Conservation (phyloP, 148 eudicot genomes). For the Salicornia ramosissima region DNA sequence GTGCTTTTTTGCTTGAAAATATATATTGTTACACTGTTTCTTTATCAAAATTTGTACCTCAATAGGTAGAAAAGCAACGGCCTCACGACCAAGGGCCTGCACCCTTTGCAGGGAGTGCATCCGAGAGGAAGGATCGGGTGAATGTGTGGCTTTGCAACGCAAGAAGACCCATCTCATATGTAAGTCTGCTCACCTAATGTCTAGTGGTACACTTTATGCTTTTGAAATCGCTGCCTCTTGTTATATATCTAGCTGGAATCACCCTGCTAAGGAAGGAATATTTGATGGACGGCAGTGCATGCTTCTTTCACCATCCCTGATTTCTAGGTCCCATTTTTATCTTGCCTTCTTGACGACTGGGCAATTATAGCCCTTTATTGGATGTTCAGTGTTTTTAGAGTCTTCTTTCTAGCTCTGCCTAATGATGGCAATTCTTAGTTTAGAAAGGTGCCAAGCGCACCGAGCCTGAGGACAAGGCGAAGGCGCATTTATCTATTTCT, state of each 20-base stretch:
- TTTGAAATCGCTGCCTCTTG: background rate
- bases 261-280: no score
- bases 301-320: no score
- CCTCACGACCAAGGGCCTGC: conserved; percentile 66
- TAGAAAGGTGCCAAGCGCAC: no score
- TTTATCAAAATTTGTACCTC: conserved; percentile 12
- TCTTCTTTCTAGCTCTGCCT: background rate
- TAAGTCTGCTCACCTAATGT: conserved; percentile 38
- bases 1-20: background rate
- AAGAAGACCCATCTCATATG: conserved; percentile 92
- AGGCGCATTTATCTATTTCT: no score
- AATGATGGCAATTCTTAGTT: background rate
- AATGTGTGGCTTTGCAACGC: conserved; percentile 62
- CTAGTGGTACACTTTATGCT: background rate
- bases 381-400: no score
- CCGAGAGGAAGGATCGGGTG: conserved; percentile 67
- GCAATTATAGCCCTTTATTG: background rate
- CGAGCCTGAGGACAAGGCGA: no score
- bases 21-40: background rate
- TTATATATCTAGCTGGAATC: conserved; percentile 6
- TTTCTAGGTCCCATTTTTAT: no score
- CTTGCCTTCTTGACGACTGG: background rate
- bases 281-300: no score
- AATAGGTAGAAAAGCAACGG: conserved; percentile 63
- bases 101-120: conserved; percentile 93